Conservation (phyloP, 768 basidiomycete genomes). For the Tephrocybe sp. region DNA sequence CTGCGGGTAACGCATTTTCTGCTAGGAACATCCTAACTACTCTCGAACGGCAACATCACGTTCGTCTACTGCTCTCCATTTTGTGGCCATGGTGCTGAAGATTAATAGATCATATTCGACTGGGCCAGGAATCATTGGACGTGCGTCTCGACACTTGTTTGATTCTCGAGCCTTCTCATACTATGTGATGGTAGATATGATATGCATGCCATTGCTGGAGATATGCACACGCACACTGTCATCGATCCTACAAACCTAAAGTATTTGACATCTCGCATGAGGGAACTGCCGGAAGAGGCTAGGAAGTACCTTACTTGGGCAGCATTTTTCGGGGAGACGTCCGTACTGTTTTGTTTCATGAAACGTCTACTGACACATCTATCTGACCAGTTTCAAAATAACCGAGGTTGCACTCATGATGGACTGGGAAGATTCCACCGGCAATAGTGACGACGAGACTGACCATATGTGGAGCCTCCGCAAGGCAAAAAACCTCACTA, state of each 20-base stretch:
- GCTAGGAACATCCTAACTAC: conserved; percentile 64
- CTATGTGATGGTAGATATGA: conserved; percentile 44
- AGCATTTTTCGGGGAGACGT: conserved; percentile 73
- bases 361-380: not conserved
- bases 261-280: conserved; percentile 59
- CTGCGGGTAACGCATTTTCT: conserved; percentile 71
- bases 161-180: not conserved
- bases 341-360: conserved; percentile 20
- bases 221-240: conserved; percentile 48
- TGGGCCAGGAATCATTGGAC: conserved; percentile 68
- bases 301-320: conserved; percentile 71
- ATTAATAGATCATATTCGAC: conserved; percentile 57
- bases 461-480: conserved; percentile 54
- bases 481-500: conserved; percentile 45
- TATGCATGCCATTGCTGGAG: conserved; percentile 55
- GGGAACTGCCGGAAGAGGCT: conserved; percentile 62
- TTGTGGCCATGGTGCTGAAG: not conserved
- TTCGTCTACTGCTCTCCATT: conserved; percentile 29
- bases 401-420: conserved; percentile 73
- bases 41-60: conserved; percentile 62
- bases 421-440: conserved; percentile 68
- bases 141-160: conserved; percentile 35
- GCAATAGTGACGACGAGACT: conserved; percentile 50
- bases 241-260: conserved; percentile 63
- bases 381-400: conserved; percentile 57